phyloP scores from a whole-genome alignment of 306 rosid genomes.

The Crataegus laevigata region DNA sequence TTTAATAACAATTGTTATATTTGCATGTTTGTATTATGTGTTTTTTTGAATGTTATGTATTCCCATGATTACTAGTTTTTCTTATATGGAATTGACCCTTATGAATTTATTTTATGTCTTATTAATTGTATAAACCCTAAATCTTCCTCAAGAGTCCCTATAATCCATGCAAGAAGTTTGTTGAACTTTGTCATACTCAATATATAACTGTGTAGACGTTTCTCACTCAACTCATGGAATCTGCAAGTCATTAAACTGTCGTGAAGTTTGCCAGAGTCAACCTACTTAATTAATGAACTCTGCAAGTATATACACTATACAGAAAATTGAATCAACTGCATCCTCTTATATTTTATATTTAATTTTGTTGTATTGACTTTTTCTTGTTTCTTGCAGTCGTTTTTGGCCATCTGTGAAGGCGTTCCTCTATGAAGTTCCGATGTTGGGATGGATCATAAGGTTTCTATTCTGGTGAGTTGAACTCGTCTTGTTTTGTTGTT shows the following conservation, averaged over 20 bases:
- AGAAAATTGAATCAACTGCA: background rate
- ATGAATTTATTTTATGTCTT: background rate
- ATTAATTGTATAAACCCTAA: background rate
- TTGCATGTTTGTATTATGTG: background rate
- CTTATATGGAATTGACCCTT: background rate
- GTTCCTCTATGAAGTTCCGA: slow-evolving; percentile 68
- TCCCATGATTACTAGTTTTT: background rate
- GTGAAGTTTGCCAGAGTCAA: background rate
- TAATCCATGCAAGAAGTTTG: background rate
- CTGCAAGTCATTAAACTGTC: background rate
- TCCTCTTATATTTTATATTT: background rate
- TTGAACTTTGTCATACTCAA: background rate
- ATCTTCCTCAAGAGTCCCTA: background rate
- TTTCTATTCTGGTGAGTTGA: slow-evolving; percentile 65
- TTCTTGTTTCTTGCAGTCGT: slow-evolving; percentile 44
- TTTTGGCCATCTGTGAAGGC: slow-evolving; percentile 78
- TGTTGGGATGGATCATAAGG: slow-evolving; percentile 77
- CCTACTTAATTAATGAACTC: background rate
- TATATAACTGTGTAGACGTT: background rate
- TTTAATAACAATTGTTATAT: background rate
- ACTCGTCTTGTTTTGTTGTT: background rate
- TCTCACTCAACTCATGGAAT: background rate
- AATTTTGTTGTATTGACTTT: background rate
- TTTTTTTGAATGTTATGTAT: background rate
- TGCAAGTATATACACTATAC: background rate